phyloP scores from a whole-genome alignment of 352 stramenopile genomes.

The Thraustochytrium sp. region DNA sequence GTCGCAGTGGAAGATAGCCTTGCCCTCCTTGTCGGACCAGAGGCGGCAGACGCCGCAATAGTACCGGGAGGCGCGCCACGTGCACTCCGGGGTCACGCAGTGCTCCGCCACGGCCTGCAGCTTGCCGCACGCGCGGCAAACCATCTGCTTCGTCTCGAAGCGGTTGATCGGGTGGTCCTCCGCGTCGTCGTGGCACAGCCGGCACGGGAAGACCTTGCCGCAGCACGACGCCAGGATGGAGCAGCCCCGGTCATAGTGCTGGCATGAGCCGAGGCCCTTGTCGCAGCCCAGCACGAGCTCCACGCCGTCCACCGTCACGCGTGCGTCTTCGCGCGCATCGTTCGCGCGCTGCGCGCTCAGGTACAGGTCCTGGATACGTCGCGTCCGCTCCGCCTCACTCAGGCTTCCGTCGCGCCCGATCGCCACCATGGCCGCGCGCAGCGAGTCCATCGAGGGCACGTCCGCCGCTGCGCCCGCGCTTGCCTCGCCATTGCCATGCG shows the following conservation, averaged over 20 bases:
- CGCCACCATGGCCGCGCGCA: no score
- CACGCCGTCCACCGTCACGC: neutral
- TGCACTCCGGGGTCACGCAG: slow-evolving; percentile 60
- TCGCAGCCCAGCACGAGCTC: neutral
- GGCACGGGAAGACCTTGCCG: slow-evolving; percentile 73
- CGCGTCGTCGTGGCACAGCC: slow-evolving; percentile 75
- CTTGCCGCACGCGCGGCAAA: slow-evolving; percentile 79
- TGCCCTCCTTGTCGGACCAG: slow-evolving; percentile 75
- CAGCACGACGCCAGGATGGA: slow-evolving; percentile 77
- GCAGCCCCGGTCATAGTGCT: slow-evolving; percentile 71
- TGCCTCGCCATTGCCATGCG: no score
- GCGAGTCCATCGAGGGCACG: no score
- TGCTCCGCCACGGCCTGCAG: slow-evolving; percentile 57
- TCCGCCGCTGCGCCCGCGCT: no score
- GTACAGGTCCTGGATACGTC: neutral
- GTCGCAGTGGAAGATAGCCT: slow-evolving; percentile 95
- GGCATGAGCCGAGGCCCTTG: slow-evolving; percentile 57
- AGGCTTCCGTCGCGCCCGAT: neutral
- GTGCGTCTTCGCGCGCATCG: neutral
- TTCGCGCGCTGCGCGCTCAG: neutral
- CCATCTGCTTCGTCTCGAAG: slow-evolving; percentile 83
- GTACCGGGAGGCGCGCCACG: slow-evolving; percentile 77
- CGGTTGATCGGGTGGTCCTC: slow-evolving; percentile 83
- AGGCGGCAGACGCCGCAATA: slow-evolving; percentile 91
- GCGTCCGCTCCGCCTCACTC: neutral